Evolutionary conservation across 805 yeast species (phyloP), one percentile per base, ranked within the genome.

Genomic region (Priceomyces castillae): DNA sequence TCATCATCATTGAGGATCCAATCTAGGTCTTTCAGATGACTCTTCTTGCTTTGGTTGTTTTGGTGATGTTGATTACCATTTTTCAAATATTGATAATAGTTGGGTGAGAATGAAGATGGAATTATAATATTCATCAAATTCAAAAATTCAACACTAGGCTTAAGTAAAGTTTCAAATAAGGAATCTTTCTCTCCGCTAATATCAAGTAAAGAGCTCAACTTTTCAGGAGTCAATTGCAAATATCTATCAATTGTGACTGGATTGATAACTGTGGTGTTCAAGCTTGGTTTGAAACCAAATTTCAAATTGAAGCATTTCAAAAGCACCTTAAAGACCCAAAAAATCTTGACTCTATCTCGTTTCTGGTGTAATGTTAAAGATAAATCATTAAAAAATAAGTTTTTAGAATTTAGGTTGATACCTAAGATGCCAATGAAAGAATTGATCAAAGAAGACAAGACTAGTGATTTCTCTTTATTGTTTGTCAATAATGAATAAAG

Each of bases 281-380:
- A 61, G 36, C 73, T 65, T 5, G 76, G 76, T 42, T 71, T 71
- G 51, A 67, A 71, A 1, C 76, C 76, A 51, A 71, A 71, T 50
- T 71, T 71, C 42, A 62, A 51, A 43, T 72, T 64, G 51, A 69
- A 71, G 43, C 72, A 67, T 47, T 68, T 68, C 37, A 71, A 58
- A 39, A 73, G 60, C 1, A 67, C 65, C 46, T 71, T 71, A 48
- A 70, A 67, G 2, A 79, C 64, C 66, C 81, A 76, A 46, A 81
- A 67, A 18, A 68, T 62, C 44, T 68, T 65, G 16, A 74, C 74
- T 46, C 71, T 61, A 51, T 58, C 66, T 44, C 70, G 56, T 38
- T 59, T 56, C 44, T 73, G 70, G 41, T 56, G 64, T 33, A 62
- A 44, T 42, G 62, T 61, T 33, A 73, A 62, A 39, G 75, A 67